Evolutionary conservation across 2,329 filamentous ascomycete genomes (phyloP), one percentile per base, ranked within the genome.

Genomic region (Myriosclerotinia curreyana): DNA sequence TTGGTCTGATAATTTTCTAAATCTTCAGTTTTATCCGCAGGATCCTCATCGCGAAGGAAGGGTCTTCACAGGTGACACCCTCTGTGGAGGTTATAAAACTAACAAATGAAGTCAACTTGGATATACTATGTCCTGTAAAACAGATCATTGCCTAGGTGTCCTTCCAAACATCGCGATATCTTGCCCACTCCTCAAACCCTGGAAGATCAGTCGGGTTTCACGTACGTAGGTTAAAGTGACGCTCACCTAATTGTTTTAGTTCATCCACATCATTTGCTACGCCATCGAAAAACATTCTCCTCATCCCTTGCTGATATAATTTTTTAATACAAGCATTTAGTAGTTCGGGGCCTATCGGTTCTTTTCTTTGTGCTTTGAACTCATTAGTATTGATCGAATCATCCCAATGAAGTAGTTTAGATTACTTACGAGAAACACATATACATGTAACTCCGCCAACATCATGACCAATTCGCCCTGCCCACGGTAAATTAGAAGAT

Each of bases 391-490:
- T 15, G 25, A 55, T 25, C 20, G 15, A 25, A 25, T 25, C 48
- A 48, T 22, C 25, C 28, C 48, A 53, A 51, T 53, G 38, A 58
- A 49, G 49, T 34, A 14, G 28, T 9, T n/a, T 17, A 22, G 15
- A 34, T 51, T 66, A 78, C 81, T 66, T 72, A 84, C 84, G 81
- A 71, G 77, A 75, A 67, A 86, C 80, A 73, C 82, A 86, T 60
- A 86, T 81, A 72, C 84, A 87, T n/a, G 83, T 81, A 44, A 85
- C 79, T 34, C 84, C 84, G 53, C 84, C 84, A 50, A 84, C 80
- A 65, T 82, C 77, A 51, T 74, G 72, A 14, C 79, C 81, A 64
- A 86, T 79, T 2, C 74, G 77, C 50, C 75, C 74, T 8, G 83
- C 79, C 84, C 84, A 87, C 1, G 83, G 83, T 12, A 86, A 73